These are phyloP conservation scores for Camellia granthamiana DNA, from an alignment of 148 eudicot species.

Conservation along the genomic window DNA sequence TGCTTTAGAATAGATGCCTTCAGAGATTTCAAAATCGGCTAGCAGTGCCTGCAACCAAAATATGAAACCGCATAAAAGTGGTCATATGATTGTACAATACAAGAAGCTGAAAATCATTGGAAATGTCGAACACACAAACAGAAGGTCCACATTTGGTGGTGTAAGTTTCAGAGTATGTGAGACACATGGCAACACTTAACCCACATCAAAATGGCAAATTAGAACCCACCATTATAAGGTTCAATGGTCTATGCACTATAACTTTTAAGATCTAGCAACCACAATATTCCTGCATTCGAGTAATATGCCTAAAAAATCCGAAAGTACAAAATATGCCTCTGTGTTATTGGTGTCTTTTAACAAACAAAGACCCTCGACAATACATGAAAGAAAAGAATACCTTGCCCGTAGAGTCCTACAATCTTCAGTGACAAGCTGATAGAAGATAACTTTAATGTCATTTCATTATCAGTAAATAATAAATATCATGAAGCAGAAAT, in stretches of 20 bases:
- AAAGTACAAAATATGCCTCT: background rate
- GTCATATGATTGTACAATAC: background rate
- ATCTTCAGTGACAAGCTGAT: background rate
- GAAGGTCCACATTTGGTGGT: background rate
- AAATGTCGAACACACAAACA: background rate
- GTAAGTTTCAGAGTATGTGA: background rate
- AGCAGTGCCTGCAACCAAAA: conserved; percentile 52
- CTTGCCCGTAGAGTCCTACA: background rate
- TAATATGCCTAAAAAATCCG: background rate
- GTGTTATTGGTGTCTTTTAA: background rate
- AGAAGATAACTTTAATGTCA: background rate
- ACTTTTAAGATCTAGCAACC: background rate
- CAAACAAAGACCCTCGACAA: background rate
- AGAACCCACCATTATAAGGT: background rate
- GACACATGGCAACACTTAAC: background rate
- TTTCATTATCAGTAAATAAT: background rate
- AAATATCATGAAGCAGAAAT: background rate
- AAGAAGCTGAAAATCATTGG: conserved; percentile 5
- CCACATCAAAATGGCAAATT: background rate
- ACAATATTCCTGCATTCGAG: background rate
- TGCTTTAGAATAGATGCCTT: conserved; percentile 91
- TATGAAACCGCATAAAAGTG: background rate
- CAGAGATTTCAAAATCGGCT: conserved; percentile 92
- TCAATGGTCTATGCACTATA: background rate
- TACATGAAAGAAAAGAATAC: background rate